Percentiles rank a stretch among this genome's conserved stretches.
Evolutionary conservation across 2,329 filamentous ascomycete genomes (phyloP).

Genomic region (Hortaea werneckii): DNA sequence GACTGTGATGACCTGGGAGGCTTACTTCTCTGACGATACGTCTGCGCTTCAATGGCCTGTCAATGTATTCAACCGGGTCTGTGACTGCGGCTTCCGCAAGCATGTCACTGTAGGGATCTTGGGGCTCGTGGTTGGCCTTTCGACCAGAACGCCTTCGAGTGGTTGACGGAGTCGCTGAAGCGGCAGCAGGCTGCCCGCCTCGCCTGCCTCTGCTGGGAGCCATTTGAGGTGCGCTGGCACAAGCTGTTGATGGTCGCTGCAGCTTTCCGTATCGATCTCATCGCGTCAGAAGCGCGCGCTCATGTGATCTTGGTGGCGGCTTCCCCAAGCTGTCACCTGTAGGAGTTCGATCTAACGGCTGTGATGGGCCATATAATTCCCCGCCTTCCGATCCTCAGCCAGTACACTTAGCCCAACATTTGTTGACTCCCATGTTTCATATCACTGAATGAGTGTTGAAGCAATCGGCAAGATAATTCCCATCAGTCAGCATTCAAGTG

Average conservation of each 20-base stretch:
- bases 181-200: conserved; percentile 6
- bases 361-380: too few species aligned
- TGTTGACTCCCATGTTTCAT: too few species aligned
- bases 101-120: conserved; percentile 21
- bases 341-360: too few species aligned
- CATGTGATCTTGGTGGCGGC: conserved; percentile 9
- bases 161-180: not conserved
- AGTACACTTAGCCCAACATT: too few species aligned
- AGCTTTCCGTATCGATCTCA: not conserved
- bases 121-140: conserved; percentile 5
- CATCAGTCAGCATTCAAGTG: too few species aligned
- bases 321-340: too few species aligned
- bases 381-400: too few species aligned
- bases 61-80: conserved; percentile 1
- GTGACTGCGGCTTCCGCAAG: conserved; percentile 17
- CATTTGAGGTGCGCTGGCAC: conserved; percentile 4
- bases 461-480: too few species aligned
- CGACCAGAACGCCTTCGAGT: conserved; percentile 3
- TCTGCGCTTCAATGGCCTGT: conserved; percentile 21
- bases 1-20: not conserved
- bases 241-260: not conserved
- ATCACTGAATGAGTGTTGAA: too few species aligned
- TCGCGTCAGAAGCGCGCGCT: conserved; percentile 11
- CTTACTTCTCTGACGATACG: conserved; percentile 5
- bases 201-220: conserved; percentile 21